Conservation (phyloP, 2,329 filamentous ascomycete species). For the Aspergillus fischeri region DNA sequence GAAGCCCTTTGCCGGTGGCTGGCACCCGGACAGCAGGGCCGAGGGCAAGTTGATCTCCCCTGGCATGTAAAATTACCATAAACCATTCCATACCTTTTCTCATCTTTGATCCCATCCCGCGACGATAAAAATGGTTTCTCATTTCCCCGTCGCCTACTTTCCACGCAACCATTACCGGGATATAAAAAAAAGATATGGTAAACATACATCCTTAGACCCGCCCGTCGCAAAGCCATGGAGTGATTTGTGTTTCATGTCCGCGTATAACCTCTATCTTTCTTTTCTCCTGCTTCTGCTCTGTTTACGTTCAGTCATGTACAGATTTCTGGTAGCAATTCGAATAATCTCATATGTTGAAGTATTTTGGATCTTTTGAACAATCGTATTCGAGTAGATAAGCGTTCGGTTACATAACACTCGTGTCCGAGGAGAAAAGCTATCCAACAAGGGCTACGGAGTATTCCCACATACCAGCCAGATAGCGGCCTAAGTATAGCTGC, state of each 20-base stretch:
- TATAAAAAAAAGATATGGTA: background rate
- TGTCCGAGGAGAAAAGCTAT: background rate
- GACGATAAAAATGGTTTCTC: background rate
- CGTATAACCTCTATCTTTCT: background rate
- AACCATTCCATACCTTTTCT: constrained; percentile 1
- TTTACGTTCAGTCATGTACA: constrained; percentile 15
- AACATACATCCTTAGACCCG: background rate
- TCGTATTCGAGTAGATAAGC: background rate
- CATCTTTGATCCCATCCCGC: background rate
- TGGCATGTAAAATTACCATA: constrained; percentile 60
- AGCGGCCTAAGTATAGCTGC: background rate
- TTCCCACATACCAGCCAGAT: background rate
- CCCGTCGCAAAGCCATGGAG: background rate
- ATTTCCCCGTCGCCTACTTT: background rate
- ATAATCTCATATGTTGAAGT: background rate
- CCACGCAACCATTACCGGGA: background rate
- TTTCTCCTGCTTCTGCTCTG: constrained; percentile 1
- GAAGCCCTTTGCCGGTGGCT: constrained; percentile 77
- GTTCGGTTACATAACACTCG: background rate
- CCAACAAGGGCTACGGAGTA: no score
- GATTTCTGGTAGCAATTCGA: constrained; percentile 10
- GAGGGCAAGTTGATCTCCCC: constrained; percentile 84
- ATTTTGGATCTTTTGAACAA: background rate
- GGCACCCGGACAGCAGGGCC: constrained; percentile 68
- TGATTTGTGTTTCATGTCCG: background rate